Base-by-base conservation (phyloP, 306 rosid species). In the Astragalus glycyphyllos region DNA sequence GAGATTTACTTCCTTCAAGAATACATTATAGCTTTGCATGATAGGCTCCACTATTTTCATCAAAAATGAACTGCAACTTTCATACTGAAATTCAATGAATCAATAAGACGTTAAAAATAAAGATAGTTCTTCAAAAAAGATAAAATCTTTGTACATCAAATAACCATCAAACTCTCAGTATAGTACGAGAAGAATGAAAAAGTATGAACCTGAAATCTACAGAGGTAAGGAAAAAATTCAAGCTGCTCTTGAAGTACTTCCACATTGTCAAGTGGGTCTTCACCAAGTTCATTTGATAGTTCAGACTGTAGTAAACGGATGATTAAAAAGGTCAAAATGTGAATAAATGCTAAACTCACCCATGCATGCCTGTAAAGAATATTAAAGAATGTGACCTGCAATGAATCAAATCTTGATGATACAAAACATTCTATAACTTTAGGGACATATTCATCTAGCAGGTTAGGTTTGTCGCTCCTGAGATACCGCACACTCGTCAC, bases 211-310 rank as follows among this genome's bases (percentile, higher is more conserved):
- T 82, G 86, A 59, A 78, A 82, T 78, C 77, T 77, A 49, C 86
- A 82, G 51, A 82, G 86, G 64, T 69, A 42, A 41, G 86, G 86
- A 70, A 77, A 82, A 68, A 82, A 82, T 5, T 82, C 86, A 15
- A 82, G 80, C 68, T 82, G 86, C 35, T 73, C 86, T 69, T 82
- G 86, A 69, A 82, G 77, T 54, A 64, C 71, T 75, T 82, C 86
- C 16, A 69, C 83, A 64, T 82, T 82, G 71, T 82, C 86, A 11
- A 82, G 83, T 7, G 80, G 77, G 71, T 82, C 67, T 64, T 82
- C 86, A 58, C 77, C 86, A 57, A 82, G 71, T 26, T 82, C 86
- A 69, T 82, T 78, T 5, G 68, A 64, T 51, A 57, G 78, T 78
- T 82, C 86, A 73, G 78, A 69, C 86, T 82, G 78, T 64, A 63